Conservation (phyloP, 768 basidiomycete genomes). For the Serendipita vermifera region DNA sequence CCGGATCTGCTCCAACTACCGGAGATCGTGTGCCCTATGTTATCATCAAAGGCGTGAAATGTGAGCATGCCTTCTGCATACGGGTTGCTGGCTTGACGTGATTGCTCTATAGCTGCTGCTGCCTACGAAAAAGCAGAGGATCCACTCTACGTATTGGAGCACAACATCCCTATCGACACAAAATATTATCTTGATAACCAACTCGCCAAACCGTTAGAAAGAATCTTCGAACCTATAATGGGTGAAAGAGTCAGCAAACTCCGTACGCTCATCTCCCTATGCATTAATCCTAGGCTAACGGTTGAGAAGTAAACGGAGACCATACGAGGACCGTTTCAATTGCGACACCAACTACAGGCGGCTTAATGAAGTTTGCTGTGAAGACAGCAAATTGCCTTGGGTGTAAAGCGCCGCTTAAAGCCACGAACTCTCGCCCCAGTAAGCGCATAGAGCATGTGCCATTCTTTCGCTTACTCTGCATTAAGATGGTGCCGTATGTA, state of each 20-base stretch:
- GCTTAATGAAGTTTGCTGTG: constrained; percentile 97
- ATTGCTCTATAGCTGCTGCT: constrained; percentile 55
- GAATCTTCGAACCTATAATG: constrained; percentile 96
- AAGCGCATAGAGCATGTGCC: constrained; percentile 16
- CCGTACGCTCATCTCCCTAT: constrained; percentile 34
- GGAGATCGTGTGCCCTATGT: constrained; percentile 99
- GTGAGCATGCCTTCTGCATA: constrained; percentile 25
- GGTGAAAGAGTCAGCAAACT: constrained; percentile 82
- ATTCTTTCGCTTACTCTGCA: background rate
- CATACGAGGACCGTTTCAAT: constrained; percentile 94
- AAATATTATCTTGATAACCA: constrained; percentile 98
- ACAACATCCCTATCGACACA: constrained; percentile 96
- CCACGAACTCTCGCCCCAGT: constrained; percentile 66
- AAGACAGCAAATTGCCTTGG: constrained; percentile 91
- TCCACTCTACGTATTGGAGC: constrained; percentile 91
- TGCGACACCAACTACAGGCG: constrained; percentile 90
- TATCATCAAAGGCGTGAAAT: constrained; percentile 92
- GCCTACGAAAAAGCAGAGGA: constrained; percentile 99
- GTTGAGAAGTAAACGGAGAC: constrained; percentile 69
- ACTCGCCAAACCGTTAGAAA: constrained; percentile 87
- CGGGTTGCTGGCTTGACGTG: background rate
- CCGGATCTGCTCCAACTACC: constrained; percentile 91
- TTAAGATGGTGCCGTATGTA: constrained; percentile 83
- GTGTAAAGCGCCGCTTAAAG: constrained; percentile 77
- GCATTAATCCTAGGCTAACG: constrained; percentile 11